phyloP scores from a whole-genome alignment of 2,329 filamentous ascomycete genomes.

The Ophiostoma australiae region DNA sequence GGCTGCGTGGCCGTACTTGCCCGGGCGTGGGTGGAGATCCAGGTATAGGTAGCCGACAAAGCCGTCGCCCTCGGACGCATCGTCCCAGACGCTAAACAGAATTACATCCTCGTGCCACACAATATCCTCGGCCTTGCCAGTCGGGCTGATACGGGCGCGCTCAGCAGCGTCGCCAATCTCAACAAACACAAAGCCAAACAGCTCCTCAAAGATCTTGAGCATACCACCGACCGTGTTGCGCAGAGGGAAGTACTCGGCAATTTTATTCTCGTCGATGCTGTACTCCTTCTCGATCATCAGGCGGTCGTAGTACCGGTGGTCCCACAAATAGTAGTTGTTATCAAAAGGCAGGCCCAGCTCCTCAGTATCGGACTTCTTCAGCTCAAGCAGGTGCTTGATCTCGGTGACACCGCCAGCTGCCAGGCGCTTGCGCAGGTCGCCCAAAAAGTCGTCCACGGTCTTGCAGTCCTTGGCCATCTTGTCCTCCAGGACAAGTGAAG shows the following conservation, averaged over 20 bases:
- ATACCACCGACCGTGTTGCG: slow-evolving; percentile 68
- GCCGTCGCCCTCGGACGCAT: slow-evolving; percentile 61
- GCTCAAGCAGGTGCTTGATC: slow-evolving; percentile 61
- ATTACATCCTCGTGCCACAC: slow-evolving; percentile 81
- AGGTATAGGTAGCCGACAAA: slow-evolving; percentile 82
- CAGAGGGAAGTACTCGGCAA: slow-evolving; percentile 80
- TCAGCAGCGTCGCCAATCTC: slow-evolving; percentile 61
- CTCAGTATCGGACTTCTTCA: slow-evolving; percentile 67
- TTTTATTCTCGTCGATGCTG: slow-evolving; percentile 71
- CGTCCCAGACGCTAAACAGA: slow-evolving; percentile 77
- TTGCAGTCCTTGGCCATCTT: slow-evolving; percentile 79
- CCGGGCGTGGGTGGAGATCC: slow-evolving; percentile 71
- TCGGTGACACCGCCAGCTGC: slow-evolving; percentile 66
- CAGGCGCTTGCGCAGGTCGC: slow-evolving; percentile 62
- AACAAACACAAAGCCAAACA: slow-evolving; percentile 75
- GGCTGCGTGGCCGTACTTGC: slow-evolving; percentile 80
- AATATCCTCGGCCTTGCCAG: slow-evolving; percentile 65
- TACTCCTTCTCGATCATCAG: slow-evolving; percentile 77
- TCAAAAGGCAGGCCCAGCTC: slow-evolving; percentile 56
- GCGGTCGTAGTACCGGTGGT: slow-evolving; percentile 73
- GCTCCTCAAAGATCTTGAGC: slow-evolving; percentile 76
- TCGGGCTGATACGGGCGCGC: slow-evolving; percentile 58
- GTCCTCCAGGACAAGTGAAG: slow-evolving; percentile 68
- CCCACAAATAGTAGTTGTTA: slow-evolving; percentile 76
- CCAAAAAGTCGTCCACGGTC: slow-evolving; percentile 68